Conservation (phyloP, 2,329 filamentous ascomycete species). For the Fusarium xyrophilum region DNA sequence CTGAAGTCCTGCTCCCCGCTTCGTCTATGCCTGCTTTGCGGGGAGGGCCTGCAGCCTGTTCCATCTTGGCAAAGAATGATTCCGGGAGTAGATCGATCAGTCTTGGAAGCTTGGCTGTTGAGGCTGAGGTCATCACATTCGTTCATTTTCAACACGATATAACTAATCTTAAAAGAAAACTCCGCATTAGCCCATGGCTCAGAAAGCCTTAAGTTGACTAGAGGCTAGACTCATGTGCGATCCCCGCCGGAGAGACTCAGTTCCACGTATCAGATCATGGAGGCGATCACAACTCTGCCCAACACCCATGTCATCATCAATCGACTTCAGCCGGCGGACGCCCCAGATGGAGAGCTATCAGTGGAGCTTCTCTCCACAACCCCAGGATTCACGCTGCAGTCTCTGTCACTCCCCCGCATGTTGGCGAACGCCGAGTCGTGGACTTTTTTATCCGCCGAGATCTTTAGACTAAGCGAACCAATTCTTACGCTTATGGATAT, state of each 20-base stretch:
- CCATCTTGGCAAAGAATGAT: conserved; percentile 28
- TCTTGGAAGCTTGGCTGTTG: conserved; percentile 23
- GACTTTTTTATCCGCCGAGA: conserved; percentile 26
- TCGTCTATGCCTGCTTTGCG: conserved; percentile 16
- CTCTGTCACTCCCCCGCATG: conserved; percentile 29
- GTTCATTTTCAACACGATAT: conserved; percentile 16
- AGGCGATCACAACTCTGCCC: background rate
- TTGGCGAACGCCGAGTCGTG: conserved; percentile 33
- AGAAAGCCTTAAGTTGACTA: background rate
- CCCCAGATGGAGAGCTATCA: conserved; percentile 14
- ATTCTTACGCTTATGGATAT: conserved; percentile 2
- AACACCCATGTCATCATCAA: background rate
- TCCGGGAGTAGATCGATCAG: conserved; percentile 11
- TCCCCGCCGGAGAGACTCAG: conserved; percentile 24
- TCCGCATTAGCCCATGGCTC: conserved; percentile 12
- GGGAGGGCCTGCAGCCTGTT: conserved; percentile 18
- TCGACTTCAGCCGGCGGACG: conserved; percentile 4
- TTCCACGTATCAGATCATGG: conserved; percentile 35
- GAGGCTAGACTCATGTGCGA: conserved; percentile 9
- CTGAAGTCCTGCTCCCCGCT: conserved; percentile 16
- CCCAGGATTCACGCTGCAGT: conserved; percentile 34
- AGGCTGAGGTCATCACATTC: conserved; percentile 30
- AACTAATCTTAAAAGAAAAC: conserved; percentile 27
- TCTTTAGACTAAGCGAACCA: background rate
- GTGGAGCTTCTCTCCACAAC: conserved; percentile 37